Percentiles rank a stretch among this genome's conserved stretches.
These are phyloP conservation scores for Aphanocladium album DNA, from an alignment of 2,329 filamentous ascomycete species.

Conservation along the genomic window DNA sequence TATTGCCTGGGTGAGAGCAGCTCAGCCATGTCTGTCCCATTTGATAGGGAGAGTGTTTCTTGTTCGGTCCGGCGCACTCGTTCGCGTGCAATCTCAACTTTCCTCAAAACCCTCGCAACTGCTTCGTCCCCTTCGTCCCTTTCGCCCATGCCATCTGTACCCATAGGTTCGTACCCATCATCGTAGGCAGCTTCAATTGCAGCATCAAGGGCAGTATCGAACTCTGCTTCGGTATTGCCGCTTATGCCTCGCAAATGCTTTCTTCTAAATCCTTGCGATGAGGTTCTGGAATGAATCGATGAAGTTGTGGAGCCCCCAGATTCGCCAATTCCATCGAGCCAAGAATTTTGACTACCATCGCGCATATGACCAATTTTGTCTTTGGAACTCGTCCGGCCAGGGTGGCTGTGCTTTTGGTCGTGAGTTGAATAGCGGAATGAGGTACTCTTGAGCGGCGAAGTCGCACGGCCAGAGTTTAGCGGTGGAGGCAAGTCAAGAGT, in stretches of 20 bases:
- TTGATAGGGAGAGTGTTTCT: slow-evolving; percentile 43
- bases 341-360: slow-evolving; percentile 73
- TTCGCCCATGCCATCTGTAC: slow-evolving; percentile 38
- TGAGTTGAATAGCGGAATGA: slow-evolving; percentile 7
- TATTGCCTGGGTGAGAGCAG: slow-evolving; percentile 8
- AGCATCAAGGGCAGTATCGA: slow-evolving; percentile 89
- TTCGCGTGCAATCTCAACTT: slow-evolving; percentile 72
- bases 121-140: slow-evolving; percentile 38
- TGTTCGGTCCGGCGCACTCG: slow-evolving; percentile 67
- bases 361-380: slow-evolving; percentile 39
- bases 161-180: slow-evolving; percentile 76
- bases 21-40: slow-evolving; percentile 14
- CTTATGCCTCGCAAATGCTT: slow-evolving; percentile 66
- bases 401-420: slow-evolving; percentile 24
- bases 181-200: slow-evolving; percentile 96
- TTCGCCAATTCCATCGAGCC: slow-evolving; percentile 92
- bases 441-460: slow-evolving; percentile 34
- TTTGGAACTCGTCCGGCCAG: slow-evolving; percentile 23
- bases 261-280: slow-evolving; percentile 61
- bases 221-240: slow-evolving; percentile 77
- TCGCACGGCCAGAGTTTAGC: slow-evolving; percentile 58
- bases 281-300: slow-evolving; percentile 75
- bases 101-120: slow-evolving; percentile 54
- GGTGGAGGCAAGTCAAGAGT: slow-evolving; percentile 55
- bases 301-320: slow-evolving; percentile 75